Percentiles rank a stretch among this genome's conserved stretches.
phyloP scores from a whole-genome alignment of 192 early-diverging fungal species.

The Backusella liffmaniae region DNA sequence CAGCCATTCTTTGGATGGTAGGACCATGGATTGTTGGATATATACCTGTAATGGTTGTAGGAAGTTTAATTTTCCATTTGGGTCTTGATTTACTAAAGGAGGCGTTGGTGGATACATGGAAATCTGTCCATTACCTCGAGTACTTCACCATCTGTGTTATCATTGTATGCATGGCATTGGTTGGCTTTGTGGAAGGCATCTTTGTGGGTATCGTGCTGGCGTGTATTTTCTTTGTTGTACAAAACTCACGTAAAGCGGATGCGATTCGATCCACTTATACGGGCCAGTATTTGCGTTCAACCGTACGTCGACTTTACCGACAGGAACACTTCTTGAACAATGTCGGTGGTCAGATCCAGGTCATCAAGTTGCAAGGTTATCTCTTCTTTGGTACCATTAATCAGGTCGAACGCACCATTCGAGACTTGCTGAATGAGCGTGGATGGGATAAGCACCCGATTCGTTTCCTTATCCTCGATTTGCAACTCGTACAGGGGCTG shows the following conservation, averaged over 20 bases:
- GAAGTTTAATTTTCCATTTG: constrained; percentile 93
- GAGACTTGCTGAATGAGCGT: constrained; percentile 58
- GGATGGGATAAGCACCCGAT: constrained; percentile 71
- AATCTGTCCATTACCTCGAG: constrained; percentile 82
- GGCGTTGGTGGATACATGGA: constrained; percentile 84
- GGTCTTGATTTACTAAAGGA: constrained; percentile 94
- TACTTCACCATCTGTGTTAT: constrained; percentile 89
- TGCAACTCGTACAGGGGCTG: constrained; percentile 80
- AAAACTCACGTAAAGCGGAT: constrained; percentile 61
- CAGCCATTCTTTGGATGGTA: constrained; percentile 72
- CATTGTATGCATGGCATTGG: constrained; percentile 79
- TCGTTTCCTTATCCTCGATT: constrained; percentile 87
- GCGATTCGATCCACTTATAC: constrained; percentile 68
- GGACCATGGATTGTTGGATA: constrained; percentile 88
- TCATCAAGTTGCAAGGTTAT: constrained; percentile 90
- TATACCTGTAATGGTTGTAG: constrained; percentile 94
- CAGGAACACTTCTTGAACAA: constrained; percentile 85
- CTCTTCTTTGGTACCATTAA: constrained; percentile 97
- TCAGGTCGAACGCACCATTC: constrained; percentile 73
- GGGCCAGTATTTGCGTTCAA: constrained; percentile 72
- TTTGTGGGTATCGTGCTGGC: constrained; percentile 90
- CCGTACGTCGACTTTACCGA: constrained; percentile 83
- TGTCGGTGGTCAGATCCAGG: constrained; percentile 83
- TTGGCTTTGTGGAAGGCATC: constrained; percentile 98
- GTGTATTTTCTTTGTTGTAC: constrained; percentile 91